A percentile compares a stretch with the other conserved stretches of the same genome.
Evolutionary conservation across 495 filamentous ascomycete genomes (phyloP).

Genomic region (Neurospora discreta): DNA sequence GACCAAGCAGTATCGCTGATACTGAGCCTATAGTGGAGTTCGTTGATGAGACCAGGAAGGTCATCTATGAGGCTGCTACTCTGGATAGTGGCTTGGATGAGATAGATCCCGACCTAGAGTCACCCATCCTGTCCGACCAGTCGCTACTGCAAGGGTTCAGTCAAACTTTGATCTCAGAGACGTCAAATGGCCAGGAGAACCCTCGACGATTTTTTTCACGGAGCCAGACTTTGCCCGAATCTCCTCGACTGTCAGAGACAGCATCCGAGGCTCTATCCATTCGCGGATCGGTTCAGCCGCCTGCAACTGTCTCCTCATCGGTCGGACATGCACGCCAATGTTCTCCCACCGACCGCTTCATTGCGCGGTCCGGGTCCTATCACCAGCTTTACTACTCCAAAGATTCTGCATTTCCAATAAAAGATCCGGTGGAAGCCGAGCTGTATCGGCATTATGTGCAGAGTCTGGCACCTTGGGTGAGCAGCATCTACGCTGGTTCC

Average conservation of each 20-base stretch:
- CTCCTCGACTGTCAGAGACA: neutral
- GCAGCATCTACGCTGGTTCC: neutral
- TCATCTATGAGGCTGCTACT: slow-evolving; percentile 10
- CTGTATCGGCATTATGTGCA: slow-evolving; percentile 39
- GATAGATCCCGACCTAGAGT: slow-evolving; percentile 4
- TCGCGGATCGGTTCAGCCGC: neutral
- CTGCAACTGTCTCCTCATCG: neutral
- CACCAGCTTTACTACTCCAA: neutral
- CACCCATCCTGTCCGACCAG: slow-evolving; percentile 1
- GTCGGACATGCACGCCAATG: neutral
- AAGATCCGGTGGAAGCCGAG: slow-evolving; percentile 25
- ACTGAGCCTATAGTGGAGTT: slow-evolving; percentile 10
- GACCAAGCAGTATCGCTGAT: neutral
- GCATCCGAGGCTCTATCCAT: neutral
- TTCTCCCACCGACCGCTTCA: slow-evolving; percentile 14
- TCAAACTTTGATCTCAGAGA: neutral
- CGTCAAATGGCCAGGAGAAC: neutral
- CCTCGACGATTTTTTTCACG: neutral
- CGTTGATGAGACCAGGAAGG: slow-evolving; percentile 15
- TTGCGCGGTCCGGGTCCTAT: neutral
- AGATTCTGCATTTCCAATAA: slow-evolving; percentile 21
- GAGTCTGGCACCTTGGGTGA: slow-evolving; percentile 39
- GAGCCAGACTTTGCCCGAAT: neutral
- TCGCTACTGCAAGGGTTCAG: neutral
- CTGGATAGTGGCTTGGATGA: slow-evolving; percentile 12